Evolutionary conservation across 2,329 filamentous ascomycete species (phyloP).

Genomic region (Leptographium flavum): DNA sequence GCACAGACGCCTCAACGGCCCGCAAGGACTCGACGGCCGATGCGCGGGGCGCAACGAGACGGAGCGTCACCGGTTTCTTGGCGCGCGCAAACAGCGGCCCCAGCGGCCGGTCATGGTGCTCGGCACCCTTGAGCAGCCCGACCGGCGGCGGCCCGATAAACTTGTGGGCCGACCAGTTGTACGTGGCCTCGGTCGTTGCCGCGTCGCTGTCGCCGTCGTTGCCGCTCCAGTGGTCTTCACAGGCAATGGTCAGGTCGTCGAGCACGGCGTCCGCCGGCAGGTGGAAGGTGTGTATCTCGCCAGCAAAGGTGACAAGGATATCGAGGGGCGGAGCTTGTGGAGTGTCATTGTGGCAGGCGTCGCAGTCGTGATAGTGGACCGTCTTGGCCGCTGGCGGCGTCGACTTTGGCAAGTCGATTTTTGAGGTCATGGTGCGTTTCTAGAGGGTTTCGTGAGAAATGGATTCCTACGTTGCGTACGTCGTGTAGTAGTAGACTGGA

Average conservation of each 20-base stretch:
- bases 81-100: constrained; percentile 9
- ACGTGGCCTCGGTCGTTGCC: neutral
- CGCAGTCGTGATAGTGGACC: too few species aligned
- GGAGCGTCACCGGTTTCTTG: constrained; percentile 9
- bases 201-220: too few species aligned
- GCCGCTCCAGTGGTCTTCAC: constrained; percentile 9
- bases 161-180: constrained; percentile 14
- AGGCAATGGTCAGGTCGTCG: constrained; percentile 13
- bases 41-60: constrained; percentile 17
- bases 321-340: constrained; percentile 1
- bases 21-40: constrained; percentile 14
- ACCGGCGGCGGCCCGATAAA: constrained; percentile 14
- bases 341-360: neutral
- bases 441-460: neutral
- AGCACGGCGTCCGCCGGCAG: constrained; percentile 11
- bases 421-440: neutral
- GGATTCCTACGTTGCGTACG: too few species aligned
- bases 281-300: constrained; percentile 10
- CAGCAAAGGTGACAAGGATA: constrained; percentile 11
- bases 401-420: neutral
- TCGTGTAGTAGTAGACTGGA: neutral
- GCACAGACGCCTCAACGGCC: constrained; percentile 9
- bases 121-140: constrained; percentile 15
- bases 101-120: constrained; percentile 13
- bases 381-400: neutral